Conservation (phyloP, 2,329 filamentous ascomycete species). For the Aspergillus sp. region DNA sequence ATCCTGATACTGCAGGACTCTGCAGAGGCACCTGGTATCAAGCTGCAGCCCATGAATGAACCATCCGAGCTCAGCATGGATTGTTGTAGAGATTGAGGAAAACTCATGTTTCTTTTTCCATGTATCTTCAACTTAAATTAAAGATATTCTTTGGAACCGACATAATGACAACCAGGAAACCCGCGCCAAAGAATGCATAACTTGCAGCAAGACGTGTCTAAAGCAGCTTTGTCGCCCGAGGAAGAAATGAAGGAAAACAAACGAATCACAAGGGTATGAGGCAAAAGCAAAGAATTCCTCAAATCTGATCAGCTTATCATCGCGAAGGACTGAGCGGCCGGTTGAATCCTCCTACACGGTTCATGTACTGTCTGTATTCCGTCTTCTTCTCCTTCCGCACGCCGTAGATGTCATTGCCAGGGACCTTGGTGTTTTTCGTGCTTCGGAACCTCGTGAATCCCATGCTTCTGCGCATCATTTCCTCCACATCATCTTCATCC, state of each 20-base stretch:
- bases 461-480: conserved; percentile 80
- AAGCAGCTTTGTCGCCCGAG: not conserved
- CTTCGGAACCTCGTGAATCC: conserved; percentile 82
- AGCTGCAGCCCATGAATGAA: too few relatives aligned
- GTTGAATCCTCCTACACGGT: conserved; percentile 50
- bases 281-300: conserved; percentile 6
- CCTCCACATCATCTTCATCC: conserved; percentile 64
- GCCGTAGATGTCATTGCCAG: conserved; percentile 78
- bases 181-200: conserved; percentile 2
- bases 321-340: conserved; percentile 47
- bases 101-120: too few relatives aligned
- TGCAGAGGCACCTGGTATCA: too few relatives aligned
- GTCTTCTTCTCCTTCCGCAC: conserved; percentile 92
- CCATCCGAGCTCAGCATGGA: too few relatives aligned
- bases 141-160: too few relatives aligned
- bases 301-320: conserved; percentile 16
- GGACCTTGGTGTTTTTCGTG: conserved; percentile 85
- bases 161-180: not conserved
- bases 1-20: too few relatives aligned
- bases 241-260: conserved; percentile 8
- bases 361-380: conserved; percentile 95
- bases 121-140: too few relatives aligned
- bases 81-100: too few relatives aligned
- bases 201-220: not conserved
- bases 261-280: conserved; percentile 5